Evolutionary conservation across 2,329 filamentous ascomycete genomes (phyloP).

Genomic region (Akanthomyces dipterigenus): DNA sequence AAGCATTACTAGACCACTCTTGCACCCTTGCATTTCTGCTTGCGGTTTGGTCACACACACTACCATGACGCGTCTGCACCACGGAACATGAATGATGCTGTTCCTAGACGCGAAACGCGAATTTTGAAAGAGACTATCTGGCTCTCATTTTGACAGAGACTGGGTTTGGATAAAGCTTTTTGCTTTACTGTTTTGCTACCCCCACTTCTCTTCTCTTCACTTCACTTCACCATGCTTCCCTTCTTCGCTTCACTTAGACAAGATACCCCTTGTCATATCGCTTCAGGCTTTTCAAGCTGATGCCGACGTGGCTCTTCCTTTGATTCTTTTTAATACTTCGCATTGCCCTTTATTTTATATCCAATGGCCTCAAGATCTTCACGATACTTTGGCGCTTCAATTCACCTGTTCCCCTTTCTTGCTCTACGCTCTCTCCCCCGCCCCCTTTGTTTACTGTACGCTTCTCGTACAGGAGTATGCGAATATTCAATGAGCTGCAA

Average conservation of each 20-base stretch:
- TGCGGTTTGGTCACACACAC: not conserved
- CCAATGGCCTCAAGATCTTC: not conserved
- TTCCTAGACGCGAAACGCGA: not conserved
- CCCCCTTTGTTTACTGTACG: constrained; percentile 1
- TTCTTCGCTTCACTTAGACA: constrained; percentile 20
- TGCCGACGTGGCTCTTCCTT: not conserved
- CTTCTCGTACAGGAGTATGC: constrained; percentile 2
- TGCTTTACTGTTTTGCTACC: not conserved
- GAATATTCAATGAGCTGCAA: constrained; percentile 24
- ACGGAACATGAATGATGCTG: not conserved
- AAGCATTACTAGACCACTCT: not conserved
- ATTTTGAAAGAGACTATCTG: not conserved
- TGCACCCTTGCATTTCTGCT: not conserved
- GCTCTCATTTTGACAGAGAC: not conserved
- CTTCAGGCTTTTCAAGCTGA: constrained; percentile 1
- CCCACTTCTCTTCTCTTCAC: not conserved
- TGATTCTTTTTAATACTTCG: constrained; percentile 3
- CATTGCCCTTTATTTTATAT: constrained; percentile 3
- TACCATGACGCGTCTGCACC: not conserved
- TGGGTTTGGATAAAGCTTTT: not conserved
- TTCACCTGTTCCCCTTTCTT: not conserved
- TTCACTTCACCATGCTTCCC: constrained; percentile 13
- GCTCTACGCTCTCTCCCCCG: not conserved
- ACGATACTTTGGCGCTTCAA: not conserved
- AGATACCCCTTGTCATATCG: constrained; percentile 33